Percentiles rank a stretch among this genome's conserved stretches.
Conservation (phyloP, 2,329 filamentous ascomycete species). For the Pleoardoris graminearum region DNA sequence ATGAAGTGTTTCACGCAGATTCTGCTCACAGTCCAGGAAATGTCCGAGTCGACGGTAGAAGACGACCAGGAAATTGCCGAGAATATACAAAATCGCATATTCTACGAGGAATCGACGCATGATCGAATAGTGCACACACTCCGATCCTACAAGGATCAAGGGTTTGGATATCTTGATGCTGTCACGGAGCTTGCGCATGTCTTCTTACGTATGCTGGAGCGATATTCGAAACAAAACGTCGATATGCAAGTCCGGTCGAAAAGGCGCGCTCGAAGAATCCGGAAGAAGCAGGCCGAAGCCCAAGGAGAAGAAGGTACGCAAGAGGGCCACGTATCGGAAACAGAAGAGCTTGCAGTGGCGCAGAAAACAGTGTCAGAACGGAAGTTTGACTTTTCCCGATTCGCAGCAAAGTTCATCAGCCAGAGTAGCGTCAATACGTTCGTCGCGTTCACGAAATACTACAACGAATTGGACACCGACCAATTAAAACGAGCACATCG, state of each 20-base stretch:
- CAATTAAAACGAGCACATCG: slow-evolving; percentile 92
- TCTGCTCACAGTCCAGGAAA: slow-evolving; percentile 86
- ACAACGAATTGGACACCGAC: slow-evolving; percentile 73
- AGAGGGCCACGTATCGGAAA: slow-evolving; percentile 58
- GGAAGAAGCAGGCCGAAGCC: slow-evolving; percentile 60
- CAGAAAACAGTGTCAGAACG: slow-evolving; percentile 76
- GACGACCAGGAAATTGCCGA: slow-evolving; percentile 98
- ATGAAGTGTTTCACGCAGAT: slow-evolving; percentile 97
- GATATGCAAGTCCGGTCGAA: slow-evolving; percentile 91
- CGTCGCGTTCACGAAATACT: slow-evolving; percentile 75
- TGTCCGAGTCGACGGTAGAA: slow-evolving; percentile 79
- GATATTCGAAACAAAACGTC: slow-evolving; percentile 91
- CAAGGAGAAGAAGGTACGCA: slow-evolving; percentile 56
- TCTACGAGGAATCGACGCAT: slow-evolving; percentile 95
- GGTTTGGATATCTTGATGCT: slow-evolving; percentile 89
- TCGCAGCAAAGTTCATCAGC: slow-evolving; percentile 76
- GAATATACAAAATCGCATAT: slow-evolving; percentile 95
- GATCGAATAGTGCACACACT: slow-evolving; percentile 81
- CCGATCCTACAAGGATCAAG: slow-evolving; percentile 87
- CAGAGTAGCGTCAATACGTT: slow-evolving; percentile 91
- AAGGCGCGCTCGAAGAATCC: slow-evolving; percentile 72
- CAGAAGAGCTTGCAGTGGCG: slow-evolving; percentile 72
- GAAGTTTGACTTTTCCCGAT: slow-evolving; percentile 90
- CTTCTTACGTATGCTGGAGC: slow-evolving; percentile 87
- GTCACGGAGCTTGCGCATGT: slow-evolving; percentile 89